phyloP scores from a whole-genome alignment of 768 basidiomycete species.

The Hirschioporus abietinus region DNA sequence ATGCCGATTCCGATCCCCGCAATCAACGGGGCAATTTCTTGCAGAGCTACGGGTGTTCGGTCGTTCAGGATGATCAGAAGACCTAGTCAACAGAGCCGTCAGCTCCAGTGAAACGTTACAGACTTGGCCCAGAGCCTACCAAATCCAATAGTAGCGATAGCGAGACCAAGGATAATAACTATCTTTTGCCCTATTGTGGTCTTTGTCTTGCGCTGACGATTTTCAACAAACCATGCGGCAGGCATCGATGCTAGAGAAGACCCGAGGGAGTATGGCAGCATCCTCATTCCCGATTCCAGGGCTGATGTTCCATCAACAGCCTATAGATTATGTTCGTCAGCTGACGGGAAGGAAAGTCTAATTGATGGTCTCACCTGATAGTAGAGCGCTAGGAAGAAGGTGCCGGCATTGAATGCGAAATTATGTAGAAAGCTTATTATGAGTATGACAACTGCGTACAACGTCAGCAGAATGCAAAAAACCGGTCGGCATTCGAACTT shows the following conservation, averaged over 20 bases:
- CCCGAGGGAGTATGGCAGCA: slow-evolving; percentile 82
- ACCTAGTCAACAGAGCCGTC: slow-evolving; percentile 37
- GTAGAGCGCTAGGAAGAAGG: slow-evolving; percentile 80
- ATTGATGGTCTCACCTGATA: slow-evolving; percentile 53
- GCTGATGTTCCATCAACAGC: slow-evolving; percentile 68
- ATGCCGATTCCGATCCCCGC: slow-evolving; percentile 77
- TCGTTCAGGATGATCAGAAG: slow-evolving; percentile 61
- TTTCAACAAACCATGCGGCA: slow-evolving; percentile 76
- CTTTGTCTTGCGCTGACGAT: slow-evolving; percentile 49
- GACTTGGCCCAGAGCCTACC: slow-evolving; percentile 37
- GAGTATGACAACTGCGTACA: slow-evolving; percentile 52
- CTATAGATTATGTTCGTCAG: slow-evolving; percentile 30
- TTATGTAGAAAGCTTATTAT: slow-evolving; percentile 75
- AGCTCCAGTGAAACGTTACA: slow-evolving; percentile 11
- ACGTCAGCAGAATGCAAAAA: slow-evolving; percentile 12
- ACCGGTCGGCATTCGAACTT: slow-evolving; percentile 17
- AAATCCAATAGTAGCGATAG: slow-evolving; percentile 66
- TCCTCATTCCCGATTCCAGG: slow-evolving; percentile 63
- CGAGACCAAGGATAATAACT: slow-evolving; percentile 57
- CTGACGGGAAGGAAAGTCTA: slow-evolving; percentile 4
- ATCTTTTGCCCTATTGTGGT: slow-evolving; percentile 63
- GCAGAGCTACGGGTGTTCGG: slow-evolving; percentile 36
- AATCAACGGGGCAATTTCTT: slow-evolving; percentile 59
- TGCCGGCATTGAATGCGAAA: slow-evolving; percentile 77
- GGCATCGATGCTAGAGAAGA: slow-evolving; percentile 83